A percentile compares a stretch with the other conserved stretches of the same genome.
Evolutionary conservation across 163 green algal genomes (phyloP).

Genomic region (Prototheca wickerhamii): DNA sequence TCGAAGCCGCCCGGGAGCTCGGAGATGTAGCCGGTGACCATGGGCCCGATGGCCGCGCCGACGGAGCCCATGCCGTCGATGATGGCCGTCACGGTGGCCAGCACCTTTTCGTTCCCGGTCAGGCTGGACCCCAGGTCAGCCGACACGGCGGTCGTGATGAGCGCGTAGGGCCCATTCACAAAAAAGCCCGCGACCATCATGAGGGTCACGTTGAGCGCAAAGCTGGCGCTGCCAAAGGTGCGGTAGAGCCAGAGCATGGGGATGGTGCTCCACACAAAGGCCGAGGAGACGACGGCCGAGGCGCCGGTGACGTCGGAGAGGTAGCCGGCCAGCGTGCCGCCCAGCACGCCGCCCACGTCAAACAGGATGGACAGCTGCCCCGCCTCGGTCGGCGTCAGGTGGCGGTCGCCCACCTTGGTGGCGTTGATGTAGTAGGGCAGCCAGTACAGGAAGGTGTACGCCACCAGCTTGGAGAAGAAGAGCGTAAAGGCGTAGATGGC

Average conservation of each 20-base stretch:
- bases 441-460: slow-evolving; percentile 97
- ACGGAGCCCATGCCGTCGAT: slow-evolving; percentile 92
- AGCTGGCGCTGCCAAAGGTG: slow-evolving; percentile 45
- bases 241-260: slow-evolving; percentile 78
- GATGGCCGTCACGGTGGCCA: slow-evolving; percentile 92
- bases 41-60: slow-evolving; percentile 81
- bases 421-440: slow-evolving; percentile 90
- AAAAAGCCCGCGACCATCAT: slow-evolving; percentile 80
- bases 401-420: slow-evolving; percentile 57
- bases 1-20: slow-evolving; percentile 62
- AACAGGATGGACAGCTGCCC: slow-evolving; percentile 85
- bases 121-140: slow-evolving; percentile 79
- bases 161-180: slow-evolving; percentile 80
- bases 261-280: slow-evolving; percentile 71
- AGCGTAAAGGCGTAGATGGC: slow-evolving; percentile 78
- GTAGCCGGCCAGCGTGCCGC: slow-evolving; percentile 74
- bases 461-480: slow-evolving; percentile 95
- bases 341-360: slow-evolving; percentile 84
- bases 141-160: slow-evolving; percentile 90
- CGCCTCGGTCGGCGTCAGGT: slow-evolving; percentile 62
- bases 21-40: slow-evolving; percentile 82
- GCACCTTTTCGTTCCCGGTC: slow-evolving; percentile 69
- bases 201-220: slow-evolving; percentile 60
- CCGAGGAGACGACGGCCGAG: slow-evolving; percentile 52
- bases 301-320: slow-evolving; percentile 68